phyloP scores from a whole-genome alignment of 495 filamentous ascomycete genomes.

The Penicillium crystallinum region DNA sequence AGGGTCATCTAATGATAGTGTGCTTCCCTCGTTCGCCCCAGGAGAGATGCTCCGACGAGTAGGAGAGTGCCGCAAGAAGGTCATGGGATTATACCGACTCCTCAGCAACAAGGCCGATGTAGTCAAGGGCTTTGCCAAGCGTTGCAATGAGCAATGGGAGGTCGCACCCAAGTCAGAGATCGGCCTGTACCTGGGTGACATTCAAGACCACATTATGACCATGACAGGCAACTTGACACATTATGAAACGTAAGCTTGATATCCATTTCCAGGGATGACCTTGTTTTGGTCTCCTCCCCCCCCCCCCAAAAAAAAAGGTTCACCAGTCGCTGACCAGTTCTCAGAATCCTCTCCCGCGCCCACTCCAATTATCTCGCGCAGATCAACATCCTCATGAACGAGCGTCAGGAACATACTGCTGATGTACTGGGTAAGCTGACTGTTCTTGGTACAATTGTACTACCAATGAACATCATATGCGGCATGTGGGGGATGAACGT shows the following conservation, averaged over 20 bases:
- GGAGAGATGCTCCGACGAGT: slow-evolving; percentile 85
- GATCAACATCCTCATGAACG: slow-evolving; percentile 95
- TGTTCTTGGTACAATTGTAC: slow-evolving; percentile 90
- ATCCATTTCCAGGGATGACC: neutral
- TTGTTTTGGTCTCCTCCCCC: no score
- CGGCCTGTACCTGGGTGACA: slow-evolving; percentile 91
- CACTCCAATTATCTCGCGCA: slow-evolving; percentile 95
- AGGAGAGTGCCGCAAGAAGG: slow-evolving; percentile 91
- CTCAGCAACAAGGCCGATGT: slow-evolving; percentile 97
- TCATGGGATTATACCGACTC: slow-evolving; percentile 89
- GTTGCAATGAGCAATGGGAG: slow-evolving; percentile 97
- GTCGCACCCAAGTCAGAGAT: slow-evolving; percentile 93
- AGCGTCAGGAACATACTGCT: slow-evolving; percentile 91
- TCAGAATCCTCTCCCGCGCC: slow-evolving; percentile 80
- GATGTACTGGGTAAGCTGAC: slow-evolving; percentile 93
- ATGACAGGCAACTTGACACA: slow-evolving; percentile 94
- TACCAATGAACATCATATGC: slow-evolving; percentile 98
- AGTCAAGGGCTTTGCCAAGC: slow-evolving; percentile 98
- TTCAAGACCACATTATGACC: slow-evolving; percentile 97
- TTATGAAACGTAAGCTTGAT: slow-evolving; percentile 76
- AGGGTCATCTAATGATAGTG: slow-evolving; percentile 25
- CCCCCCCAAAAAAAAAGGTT: no score
- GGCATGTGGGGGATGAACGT: slow-evolving; percentile 99
- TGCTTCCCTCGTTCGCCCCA: slow-evolving; percentile 48
- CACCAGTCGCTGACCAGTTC: slow-evolving; percentile 6